Evolutionary conservation across 306 rosid species (phyloP).

Genomic region (Parietaria judaica): DNA sequence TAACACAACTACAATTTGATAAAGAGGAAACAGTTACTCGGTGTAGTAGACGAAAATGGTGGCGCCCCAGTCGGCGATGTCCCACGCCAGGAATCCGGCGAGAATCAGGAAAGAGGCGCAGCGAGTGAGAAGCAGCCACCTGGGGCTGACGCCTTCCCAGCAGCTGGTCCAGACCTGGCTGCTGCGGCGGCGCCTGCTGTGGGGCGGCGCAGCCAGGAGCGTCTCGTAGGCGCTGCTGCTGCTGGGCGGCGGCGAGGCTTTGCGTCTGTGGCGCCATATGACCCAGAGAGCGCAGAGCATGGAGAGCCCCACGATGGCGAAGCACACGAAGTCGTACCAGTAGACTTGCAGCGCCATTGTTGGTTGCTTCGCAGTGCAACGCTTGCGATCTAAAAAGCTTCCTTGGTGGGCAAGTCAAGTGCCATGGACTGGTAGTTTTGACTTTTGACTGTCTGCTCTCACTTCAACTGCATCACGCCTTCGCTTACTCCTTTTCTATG

Average conservation of each 20-base stretch:
- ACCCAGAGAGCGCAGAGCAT: conserved; percentile 38
- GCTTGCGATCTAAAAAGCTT: not conserved
- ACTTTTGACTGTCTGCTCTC: conserved; percentile 47
- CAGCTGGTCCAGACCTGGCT: conserved; percentile 60
- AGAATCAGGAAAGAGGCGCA: conserved; percentile 33
- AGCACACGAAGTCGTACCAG: conserved; percentile 71
- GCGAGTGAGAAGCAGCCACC: conserved; percentile 41
- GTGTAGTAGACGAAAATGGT: conserved; percentile 58
- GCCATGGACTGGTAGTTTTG: conserved; percentile 42
- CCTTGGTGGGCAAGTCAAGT: not conserved
- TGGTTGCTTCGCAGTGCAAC: not conserved
- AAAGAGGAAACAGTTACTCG: conserved; percentile 31
- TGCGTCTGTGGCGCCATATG: conserved; percentile 33
- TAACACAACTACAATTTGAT: not conserved
- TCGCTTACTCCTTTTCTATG: not conserved
- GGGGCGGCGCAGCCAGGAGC: conserved; percentile 35
- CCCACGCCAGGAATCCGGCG: conserved; percentile 37
- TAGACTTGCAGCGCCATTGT: conserved; percentile 40
- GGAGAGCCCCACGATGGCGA: conserved; percentile 43
- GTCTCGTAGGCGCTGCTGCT: conserved; percentile 28
- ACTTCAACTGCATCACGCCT: not conserved
- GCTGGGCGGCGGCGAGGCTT: conserved; percentile 29
- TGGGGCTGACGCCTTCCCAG: conserved; percentile 60
- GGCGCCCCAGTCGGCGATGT: conserved; percentile 29
- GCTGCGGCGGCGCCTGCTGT: conserved; percentile 26